phyloP scores from a whole-genome alignment of 768 basidiomycete species.

The Gymnopilus dilepis region DNA sequence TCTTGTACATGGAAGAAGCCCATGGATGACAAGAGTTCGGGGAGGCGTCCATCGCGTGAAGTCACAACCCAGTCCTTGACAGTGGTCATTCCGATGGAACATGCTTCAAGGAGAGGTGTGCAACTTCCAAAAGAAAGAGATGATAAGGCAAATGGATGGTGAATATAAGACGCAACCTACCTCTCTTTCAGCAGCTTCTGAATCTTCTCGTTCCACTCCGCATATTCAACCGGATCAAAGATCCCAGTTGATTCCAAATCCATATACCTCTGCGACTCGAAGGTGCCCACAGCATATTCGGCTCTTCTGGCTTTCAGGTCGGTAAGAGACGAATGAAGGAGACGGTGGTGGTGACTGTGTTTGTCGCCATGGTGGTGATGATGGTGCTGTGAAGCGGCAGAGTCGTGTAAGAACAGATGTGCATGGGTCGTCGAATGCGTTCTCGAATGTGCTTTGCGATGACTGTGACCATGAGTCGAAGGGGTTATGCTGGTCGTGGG shows the following conservation, averaged over 20 bases:
- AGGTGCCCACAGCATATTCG: constrained; percentile 72
- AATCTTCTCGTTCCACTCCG: constrained; percentile 44
- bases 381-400: constrained; percentile 38
- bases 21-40: background rate
- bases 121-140: constrained; percentile 43
- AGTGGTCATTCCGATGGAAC: constrained; percentile 44
- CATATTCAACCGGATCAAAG: constrained; percentile 50
- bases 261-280: constrained; percentile 73
- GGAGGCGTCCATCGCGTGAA: constrained; percentile 37
- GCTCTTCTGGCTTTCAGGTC: constrained; percentile 32
- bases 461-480: background rate
- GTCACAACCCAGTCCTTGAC: constrained; percentile 57
- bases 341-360: background rate
- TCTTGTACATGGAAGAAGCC: background rate
- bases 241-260: constrained; percentile 65
- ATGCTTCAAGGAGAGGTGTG: constrained; percentile 54
- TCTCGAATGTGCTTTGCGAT: background rate
- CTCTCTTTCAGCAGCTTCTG: constrained; percentile 53
- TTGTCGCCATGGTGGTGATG: constrained; percentile 27
- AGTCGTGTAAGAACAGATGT: constrained; percentile 27
- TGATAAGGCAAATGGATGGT: too few species aligned
- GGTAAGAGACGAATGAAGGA: constrained; percentile 44
- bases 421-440: constrained; percentile 3
- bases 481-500: background rate
- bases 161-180: constrained; percentile 24